phyloP scores from a whole-genome alignment of 176 grass and related monocot genomes.

The Rhynchospora tenuis region DNA sequence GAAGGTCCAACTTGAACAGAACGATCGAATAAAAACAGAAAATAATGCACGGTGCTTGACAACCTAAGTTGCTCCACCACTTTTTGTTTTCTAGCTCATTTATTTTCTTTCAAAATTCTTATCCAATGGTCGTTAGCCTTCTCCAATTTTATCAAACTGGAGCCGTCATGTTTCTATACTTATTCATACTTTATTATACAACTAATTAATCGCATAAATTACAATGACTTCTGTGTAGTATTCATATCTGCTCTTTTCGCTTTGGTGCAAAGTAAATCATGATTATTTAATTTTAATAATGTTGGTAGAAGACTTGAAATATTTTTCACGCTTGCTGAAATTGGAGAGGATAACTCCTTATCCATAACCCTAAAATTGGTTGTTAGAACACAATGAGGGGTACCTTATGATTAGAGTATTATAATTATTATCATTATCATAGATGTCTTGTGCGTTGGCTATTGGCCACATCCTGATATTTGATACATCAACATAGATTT shows the following conservation, averaged over 20 bases:
- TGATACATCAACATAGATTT: not conserved
- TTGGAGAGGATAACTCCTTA: not conserved
- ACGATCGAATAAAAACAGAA: not conserved
- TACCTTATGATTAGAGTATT: not conserved
- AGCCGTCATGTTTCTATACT: not conserved
- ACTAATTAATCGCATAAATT: not conserved
- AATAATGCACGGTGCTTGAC: not conserved
- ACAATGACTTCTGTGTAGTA: not conserved
- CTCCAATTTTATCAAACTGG: not conserved
- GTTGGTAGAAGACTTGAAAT: not conserved
- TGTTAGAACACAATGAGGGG: not conserved
- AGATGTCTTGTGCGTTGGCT: not conserved
- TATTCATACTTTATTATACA: not conserved
- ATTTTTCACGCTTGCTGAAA: not conserved
- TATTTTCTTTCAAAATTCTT: not conserved
- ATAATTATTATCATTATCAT: not conserved
- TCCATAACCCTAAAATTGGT: not conserved
- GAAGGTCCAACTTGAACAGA: not conserved
- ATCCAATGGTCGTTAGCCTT: not conserved
- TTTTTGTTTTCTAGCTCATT: constrained; percentile 1
- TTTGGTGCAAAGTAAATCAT: not conserved
- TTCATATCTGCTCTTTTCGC: not conserved
- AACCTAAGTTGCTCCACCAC: constrained; percentile 3
- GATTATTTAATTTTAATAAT: not conserved
- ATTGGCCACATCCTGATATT: not conserved